These are phyloP conservation scores for Sclerotinia borealis DNA, from an alignment of 2,329 filamentous ascomycete genomes.

Conservation along the genomic window DNA sequence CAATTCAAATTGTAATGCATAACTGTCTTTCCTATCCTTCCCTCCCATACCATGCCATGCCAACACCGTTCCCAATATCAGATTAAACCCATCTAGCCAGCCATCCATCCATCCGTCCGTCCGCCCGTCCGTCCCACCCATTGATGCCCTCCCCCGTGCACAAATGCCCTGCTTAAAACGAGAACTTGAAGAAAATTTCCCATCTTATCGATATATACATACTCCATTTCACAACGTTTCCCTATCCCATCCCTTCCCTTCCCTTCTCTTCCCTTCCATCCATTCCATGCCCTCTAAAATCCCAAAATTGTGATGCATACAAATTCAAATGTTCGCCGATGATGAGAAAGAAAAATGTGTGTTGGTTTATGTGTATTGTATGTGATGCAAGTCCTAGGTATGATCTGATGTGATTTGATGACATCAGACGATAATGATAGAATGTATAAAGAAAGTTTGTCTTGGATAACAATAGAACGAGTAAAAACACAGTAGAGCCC, in stretches of 20 bases:
- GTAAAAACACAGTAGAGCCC: not conserved
- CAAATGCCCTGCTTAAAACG: not conserved
- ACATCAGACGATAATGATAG: not conserved
- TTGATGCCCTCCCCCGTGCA: not conserved
- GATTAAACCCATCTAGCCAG: not conserved
- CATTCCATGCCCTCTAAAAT: not conserved
- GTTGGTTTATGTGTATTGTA: not conserved
- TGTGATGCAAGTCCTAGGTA: not conserved
- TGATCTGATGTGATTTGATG: not conserved
- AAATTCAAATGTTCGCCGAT: not conserved
- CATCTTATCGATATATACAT: not conserved
- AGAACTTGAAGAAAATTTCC: not conserved
- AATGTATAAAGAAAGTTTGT: not conserved
- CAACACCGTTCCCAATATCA: not conserved
- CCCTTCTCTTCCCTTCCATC: not conserved
- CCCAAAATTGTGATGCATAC: not conserved
- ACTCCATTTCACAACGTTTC: not conserved
- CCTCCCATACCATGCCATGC: not conserved
- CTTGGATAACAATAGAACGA: not conserved
- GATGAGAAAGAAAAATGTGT: not conserved
- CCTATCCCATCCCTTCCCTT: not conserved
- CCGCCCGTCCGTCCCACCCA: not conserved
- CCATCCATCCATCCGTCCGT: not conserved
- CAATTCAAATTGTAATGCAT: not conserved
- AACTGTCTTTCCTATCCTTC: not conserved